Evolutionary conservation across 345 rosid genomes (phyloP).

Genomic region (Clausena lansium): DNA sequence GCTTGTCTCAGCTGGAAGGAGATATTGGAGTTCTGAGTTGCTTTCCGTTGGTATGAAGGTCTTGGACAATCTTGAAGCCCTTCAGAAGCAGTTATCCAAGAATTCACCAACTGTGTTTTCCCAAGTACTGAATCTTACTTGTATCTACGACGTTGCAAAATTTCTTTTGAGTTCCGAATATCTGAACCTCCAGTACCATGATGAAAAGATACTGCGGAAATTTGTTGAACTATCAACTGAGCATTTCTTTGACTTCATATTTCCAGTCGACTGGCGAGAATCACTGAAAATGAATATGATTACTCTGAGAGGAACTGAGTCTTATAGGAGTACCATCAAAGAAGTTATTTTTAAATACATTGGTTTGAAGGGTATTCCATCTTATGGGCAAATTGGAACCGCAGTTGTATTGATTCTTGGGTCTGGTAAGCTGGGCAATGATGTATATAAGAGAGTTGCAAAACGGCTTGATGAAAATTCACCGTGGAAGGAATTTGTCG

Average conservation of each 20-base stretch:
- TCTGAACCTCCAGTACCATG: neutral
- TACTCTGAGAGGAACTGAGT: conserved; percentile 31
- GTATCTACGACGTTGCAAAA: conserved; percentile 30
- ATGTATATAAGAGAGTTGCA: conserved; percentile 7
- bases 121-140: conserved; percentile 22
- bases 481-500: conserved; percentile 37
- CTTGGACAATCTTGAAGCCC: conserved; percentile 28
- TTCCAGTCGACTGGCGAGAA: conserved; percentile 38
- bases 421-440: conserved; percentile 16
- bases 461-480: conserved; percentile 3
- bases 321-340: conserved; percentile 17
- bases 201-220: conserved; percentile 6
- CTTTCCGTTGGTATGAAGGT: conserved; percentile 38
- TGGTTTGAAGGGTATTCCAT: conserved; percentile 1
- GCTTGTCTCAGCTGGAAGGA: conserved; percentile 31
- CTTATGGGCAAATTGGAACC: conserved; percentile 42
- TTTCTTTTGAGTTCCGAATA: conserved; percentile 27
- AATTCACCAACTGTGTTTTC: conserved; percentile 26
- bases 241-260: conserved; percentile 24
- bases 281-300: conserved; percentile 29
- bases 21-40: conserved; percentile 39
- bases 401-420: conserved; percentile 41
- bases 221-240: conserved; percentile 18
- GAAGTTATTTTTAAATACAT: conserved; percentile 15
- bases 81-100: conserved; percentile 12